Base-by-base conservation (phyloP, 352 stramenopile genomes). In the Phytophthora crassamura region DNA sequence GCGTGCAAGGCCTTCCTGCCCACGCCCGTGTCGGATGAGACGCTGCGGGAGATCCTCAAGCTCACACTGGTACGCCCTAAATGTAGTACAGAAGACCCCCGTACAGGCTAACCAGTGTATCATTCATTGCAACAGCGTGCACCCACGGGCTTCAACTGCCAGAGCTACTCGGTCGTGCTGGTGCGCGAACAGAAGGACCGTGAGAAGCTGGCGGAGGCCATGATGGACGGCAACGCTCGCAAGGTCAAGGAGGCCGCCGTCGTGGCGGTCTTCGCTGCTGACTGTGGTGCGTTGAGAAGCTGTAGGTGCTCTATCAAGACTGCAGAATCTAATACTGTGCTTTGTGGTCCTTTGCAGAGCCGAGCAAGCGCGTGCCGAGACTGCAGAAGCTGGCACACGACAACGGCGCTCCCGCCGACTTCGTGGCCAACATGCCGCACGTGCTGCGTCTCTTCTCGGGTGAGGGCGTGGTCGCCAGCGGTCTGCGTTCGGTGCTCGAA, bases 211-310 rank as follows among this genome's bases (percentile, higher is more conserved):
- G 81, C 79, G 0, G 74, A 82, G 14, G 82, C 85, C 28, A 96
- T 96, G 88, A 78, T 96, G 39, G 86, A 71, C 7, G 80, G 74
- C 10, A 96, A 96, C 56, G 78, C 48, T 22, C 64, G 70, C 48
- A 93, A 91, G 64, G 86, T 95, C 30, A 80, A 88, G 39, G 78
- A 94, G 34, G 87, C 87, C 1, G 87, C 89, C 0, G 75, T 95
- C 1, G 77, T 93, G 10, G 87, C 83, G 2, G 86, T 96, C 28
- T 96, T 96, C 50, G 82, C 82, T 2, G 83, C 85, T 1, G 89
- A 96, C 53, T 64, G 62, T 16, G 59, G 59, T 93, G 14, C 75
- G 84, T 88, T 55, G 20, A 30, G 25, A 3, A 59, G 39, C n/a
- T 51, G 6, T 28, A 5, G n/a, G 22, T 54, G 30, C 12, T n/a